Evolutionary conservation across 2,329 filamentous ascomycete genomes (phyloP), one percentile per base, ranked within the genome.

Genomic region (Lachnum nothofagi): DNA sequence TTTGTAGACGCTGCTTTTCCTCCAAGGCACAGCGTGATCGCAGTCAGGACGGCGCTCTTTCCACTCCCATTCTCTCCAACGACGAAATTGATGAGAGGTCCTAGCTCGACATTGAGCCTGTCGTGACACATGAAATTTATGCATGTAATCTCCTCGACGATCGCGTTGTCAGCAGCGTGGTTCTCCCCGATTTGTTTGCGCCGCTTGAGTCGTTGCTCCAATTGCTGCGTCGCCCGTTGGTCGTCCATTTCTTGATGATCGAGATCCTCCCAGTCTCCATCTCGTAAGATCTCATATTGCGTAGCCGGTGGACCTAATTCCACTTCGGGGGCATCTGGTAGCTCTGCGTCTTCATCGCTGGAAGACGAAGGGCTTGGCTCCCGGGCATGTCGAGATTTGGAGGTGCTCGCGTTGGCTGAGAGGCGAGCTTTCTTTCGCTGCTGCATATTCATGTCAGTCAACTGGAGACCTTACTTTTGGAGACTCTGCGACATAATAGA

Each of bases 61-160:
- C 93, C 93, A 65, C 91, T 97, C 25, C 93, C 93, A 65, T 98
- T 98, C 67, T 95, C 90, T 14, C 93, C 93, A 47, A 96, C 91
- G 53, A 98, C 91, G 69, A 98, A 98, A 68, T 98, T 98, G 67
- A 98, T 94, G 31, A 96, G 73, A 0, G 93, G 93, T 0, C 93
- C 93, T n/a, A 98, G 75, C 48, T 86, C 79, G 51, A 95, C 86
- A 37, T 85, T 81, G 16, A 97, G 77, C 47, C 85, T 83, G 38
- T 82, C 75, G 66, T 98, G 93, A 63, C 91, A 97, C 93, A 97
- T 97, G 69, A 97, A 97, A 66, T 96, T 96, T 60, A 82, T 79
- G 66, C 90, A 94, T 31, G 83, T 86, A 47, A 97, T 86, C 54
- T 84, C 84, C 66, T 95, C 86, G 40, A 97, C 85, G 46, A 97